Conservation (phyloP, 768 basidiomycete species). For the Coprinopsis cinerea region DNA sequence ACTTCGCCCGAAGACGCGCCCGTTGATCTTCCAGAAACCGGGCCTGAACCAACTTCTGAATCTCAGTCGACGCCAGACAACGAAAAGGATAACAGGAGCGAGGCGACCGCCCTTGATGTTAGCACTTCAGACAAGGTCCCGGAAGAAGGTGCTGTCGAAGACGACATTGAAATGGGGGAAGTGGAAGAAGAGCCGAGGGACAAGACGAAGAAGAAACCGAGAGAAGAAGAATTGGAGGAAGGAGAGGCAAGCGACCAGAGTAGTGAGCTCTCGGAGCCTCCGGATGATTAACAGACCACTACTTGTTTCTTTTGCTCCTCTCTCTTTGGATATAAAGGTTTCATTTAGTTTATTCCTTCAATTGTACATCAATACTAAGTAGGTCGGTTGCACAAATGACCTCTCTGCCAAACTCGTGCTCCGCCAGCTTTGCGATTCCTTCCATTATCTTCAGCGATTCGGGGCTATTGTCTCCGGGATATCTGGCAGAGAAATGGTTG, state of each 20-base stretch:
- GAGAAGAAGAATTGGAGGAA: slow-evolving; percentile 72
- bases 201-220: slow-evolving; percentile 47
- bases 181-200: slow-evolving; percentile 64
- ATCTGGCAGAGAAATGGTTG: slow-evolving; percentile 84
- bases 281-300: slow-evolving; percentile 51
- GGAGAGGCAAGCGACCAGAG: slow-evolving; percentile 81
- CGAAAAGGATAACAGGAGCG: background rate
- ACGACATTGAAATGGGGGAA: slow-evolving; percentile 92
- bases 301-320: slow-evolving; percentile 14
- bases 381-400: slow-evolving; percentile 71
- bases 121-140: slow-evolving; percentile 17
- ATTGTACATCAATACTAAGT: slow-evolving; percentile 58
- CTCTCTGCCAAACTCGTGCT: slow-evolving; percentile 43
- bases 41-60: slow-evolving; percentile 12
- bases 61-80: slow-evolving; percentile 9
- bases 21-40: slow-evolving; percentile 25
- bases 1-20: slow-evolving; percentile 47
- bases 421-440: slow-evolving; percentile 55
- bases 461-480: slow-evolving; percentile 57
- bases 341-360: slow-evolving; percentile 25
- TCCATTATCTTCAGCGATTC: slow-evolving; percentile 53
- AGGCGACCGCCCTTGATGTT: background rate
- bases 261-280: slow-evolving; percentile 72
- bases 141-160: slow-evolving; percentile 28
- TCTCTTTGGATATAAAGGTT: slow-evolving; percentile 13